Evolutionary conservation across 2,329 filamentous ascomycete species (phyloP).

Genomic region (Pyrenophora tritici-repentis): DNA sequence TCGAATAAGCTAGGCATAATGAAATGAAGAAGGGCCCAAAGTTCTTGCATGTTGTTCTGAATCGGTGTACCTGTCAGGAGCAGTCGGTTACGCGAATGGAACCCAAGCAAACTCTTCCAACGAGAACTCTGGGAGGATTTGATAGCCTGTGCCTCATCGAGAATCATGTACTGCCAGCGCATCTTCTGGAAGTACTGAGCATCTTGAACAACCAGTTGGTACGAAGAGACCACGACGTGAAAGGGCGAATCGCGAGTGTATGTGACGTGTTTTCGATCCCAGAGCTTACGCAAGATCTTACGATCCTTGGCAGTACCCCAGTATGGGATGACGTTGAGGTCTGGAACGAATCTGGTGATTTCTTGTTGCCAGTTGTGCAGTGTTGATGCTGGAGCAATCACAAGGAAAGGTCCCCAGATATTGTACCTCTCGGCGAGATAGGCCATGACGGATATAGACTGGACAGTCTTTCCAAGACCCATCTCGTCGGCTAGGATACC

Average conservation of each 20-base stretch:
- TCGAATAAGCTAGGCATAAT: constrained; percentile 99
- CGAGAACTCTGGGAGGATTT: constrained; percentile 95
- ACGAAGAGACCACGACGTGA: constrained; percentile 95
- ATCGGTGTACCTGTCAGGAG: constrained; percentile 96
- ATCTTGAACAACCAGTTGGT: constrained; percentile 95
- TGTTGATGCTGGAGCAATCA: constrained; percentile 94
- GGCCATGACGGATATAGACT: constrained; percentile 99
- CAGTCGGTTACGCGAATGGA: constrained; percentile 93
- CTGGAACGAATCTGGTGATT: constrained; percentile 90
- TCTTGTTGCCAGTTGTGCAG: constrained; percentile 99
- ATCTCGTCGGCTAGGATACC: constrained; percentile 98
- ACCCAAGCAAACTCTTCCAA: constrained; percentile 93
- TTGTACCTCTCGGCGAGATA: constrained; percentile 97
- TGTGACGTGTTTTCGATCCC: constrained; percentile 96
- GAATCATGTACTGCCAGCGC: constrained; percentile 99
- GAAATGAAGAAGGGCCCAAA: constrained; percentile 97
- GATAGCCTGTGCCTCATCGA: constrained; percentile 98
- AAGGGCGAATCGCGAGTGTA: constrained; percentile 93
- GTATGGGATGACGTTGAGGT: constrained; percentile 94
- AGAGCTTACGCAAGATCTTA: constrained; percentile 97
- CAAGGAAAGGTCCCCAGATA: constrained; percentile 96
- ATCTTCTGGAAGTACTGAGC: constrained; percentile 99
- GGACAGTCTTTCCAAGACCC: constrained; percentile 98
- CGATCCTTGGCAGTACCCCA: constrained; percentile 95
- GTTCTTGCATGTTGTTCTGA: constrained; percentile 99